Evolutionary conservation across 2,329 filamentous ascomycete genomes (phyloP), one percentile per base, ranked within the genome.

Genomic region (Microthyrium microscopicum): DNA sequence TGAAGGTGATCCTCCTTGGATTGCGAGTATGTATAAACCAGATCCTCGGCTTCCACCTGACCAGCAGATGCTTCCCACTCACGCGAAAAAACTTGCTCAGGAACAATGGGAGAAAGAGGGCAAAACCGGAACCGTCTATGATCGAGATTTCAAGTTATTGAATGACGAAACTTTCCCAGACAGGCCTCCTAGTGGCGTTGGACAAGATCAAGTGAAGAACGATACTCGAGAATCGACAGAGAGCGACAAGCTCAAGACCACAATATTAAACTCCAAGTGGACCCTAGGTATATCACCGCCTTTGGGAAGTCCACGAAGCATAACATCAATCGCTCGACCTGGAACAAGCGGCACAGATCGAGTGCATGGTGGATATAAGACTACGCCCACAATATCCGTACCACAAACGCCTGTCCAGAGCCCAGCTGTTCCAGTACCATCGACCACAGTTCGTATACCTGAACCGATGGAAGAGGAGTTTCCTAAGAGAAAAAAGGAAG

Each of bases 61-160:
- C 40, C 81, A 98, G 54, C 89, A 98, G 51, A 74, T 98, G 34
- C 71, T 98, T 8, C 89, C 89, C 1, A 95, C 89, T 0, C 84
- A 95, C 41, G 89, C 89, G 9, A 83, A 78, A 47, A 70, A 82
- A 36, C 67, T 95, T 54, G 81, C 89, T 53, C 87, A 94, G 58
- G 84, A 94, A 54, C 81, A 87, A 53, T 94, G 84, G 85, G 84
- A 91, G 55, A 80, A 75, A 45, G 82, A 94, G 53, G 85, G 85
- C 41, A 83, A 81, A 42, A 80, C 82, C 41, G 83, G 83, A 3
- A 81, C 72, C 38, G 66, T 77, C 18, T 94, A 93, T 51, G 85
- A 93, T 56, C 80, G 73, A 41, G 77, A 92, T 39, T 89, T 94
- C 57, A 73, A 79, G 13, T 77, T 85, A 5, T 60, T 95, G 40